These are phyloP conservation scores for Coniferiporia sulphurascens DNA, from an alignment of 1,284 basidiomycete genomes.

Conservation along the genomic window DNA sequence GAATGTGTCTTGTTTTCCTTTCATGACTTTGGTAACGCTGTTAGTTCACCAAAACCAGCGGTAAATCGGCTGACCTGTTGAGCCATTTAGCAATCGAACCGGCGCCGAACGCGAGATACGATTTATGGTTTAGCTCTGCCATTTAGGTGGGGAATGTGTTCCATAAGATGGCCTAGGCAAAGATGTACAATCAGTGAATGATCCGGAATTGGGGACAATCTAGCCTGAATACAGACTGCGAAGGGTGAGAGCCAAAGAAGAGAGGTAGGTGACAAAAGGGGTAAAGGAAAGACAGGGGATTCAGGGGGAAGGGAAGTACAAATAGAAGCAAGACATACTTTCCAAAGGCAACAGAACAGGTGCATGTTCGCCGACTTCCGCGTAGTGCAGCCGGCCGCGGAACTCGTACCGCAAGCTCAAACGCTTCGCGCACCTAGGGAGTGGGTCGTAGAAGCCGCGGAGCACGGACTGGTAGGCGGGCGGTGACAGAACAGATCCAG, in stretches of 20 bases:
- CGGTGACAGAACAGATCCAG: background rate
- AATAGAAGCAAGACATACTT: slow-evolving; percentile 19
- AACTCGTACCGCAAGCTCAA: slow-evolving; percentile 45
- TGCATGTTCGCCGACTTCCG: slow-evolving; percentile 37
- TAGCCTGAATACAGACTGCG: background rate
- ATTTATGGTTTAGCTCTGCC: background rate
- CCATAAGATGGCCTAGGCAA: slow-evolving; percentile 1
- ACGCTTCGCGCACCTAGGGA: slow-evolving; percentile 36
- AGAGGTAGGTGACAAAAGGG: background rate
- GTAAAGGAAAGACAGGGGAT: background rate
- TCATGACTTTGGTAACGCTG: background rate
- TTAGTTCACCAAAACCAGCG: background rate
- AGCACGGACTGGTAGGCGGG: slow-evolving; percentile 25
- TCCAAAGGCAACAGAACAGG: slow-evolving; percentile 43
- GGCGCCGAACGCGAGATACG: background rate
- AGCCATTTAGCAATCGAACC: too few relatives aligned
- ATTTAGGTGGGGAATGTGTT: background rate
- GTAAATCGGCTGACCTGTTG: too few relatives aligned
- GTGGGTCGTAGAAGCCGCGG: slow-evolving; percentile 36
- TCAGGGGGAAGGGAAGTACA: background rate
- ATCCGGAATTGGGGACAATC: background rate
- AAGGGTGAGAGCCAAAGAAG: background rate
- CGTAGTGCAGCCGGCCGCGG: slow-evolving; percentile 40
- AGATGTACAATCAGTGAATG: background rate
- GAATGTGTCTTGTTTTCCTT: background rate